Evolutionary conservation across 371 early-diverging fungal genomes (phyloP).

Genomic region (Batrachochytrium dendrobatidis): DNA sequence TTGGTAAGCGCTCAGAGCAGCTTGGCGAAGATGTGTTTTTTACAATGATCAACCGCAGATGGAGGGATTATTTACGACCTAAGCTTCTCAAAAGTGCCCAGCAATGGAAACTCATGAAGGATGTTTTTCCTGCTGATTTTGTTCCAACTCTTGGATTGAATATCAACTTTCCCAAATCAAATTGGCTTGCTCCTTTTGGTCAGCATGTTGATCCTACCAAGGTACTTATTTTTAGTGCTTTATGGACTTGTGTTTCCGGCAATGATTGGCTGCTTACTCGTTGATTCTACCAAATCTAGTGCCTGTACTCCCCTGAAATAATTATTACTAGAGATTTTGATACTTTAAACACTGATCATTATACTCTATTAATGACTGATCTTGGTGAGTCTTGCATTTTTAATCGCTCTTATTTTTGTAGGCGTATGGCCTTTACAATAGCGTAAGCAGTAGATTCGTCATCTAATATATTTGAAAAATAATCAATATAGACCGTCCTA

Average conservation of each 20-base stretch:
- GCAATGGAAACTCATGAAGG: slow-evolving; percentile 15
- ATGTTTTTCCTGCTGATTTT: slow-evolving; percentile 24
- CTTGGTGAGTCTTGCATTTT: no score
- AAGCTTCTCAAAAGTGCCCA: slow-evolving; percentile 18
- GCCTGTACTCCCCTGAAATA: not conserved
- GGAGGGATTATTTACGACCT: slow-evolving; percentile 9
- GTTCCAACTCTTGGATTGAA: slow-evolving; percentile 22
- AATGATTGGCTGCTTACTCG: no score
- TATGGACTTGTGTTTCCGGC: no score
- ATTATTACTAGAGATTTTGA: not conserved
- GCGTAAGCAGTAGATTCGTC: no score
- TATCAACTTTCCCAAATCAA: slow-evolving; percentile 28
- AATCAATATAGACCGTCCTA: slow-evolving; percentile 23
- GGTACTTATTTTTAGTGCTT: no score
- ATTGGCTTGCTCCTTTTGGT: slow-evolving; percentile 30
- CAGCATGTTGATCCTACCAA: slow-evolving; percentile 25
- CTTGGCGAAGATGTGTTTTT: no score
- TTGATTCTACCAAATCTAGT: no score
- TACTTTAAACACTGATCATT: not conserved
- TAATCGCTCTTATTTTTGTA: no score
- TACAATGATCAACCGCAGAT: not conserved
- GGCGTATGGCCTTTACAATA: no score
- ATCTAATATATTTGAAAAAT: no score
- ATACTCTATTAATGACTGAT: not conserved
- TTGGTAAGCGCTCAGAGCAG: no score